Evolutionary conservation across 208 protist species (phyloP).

Genomic region (Leishmania amazonensis): DNA sequence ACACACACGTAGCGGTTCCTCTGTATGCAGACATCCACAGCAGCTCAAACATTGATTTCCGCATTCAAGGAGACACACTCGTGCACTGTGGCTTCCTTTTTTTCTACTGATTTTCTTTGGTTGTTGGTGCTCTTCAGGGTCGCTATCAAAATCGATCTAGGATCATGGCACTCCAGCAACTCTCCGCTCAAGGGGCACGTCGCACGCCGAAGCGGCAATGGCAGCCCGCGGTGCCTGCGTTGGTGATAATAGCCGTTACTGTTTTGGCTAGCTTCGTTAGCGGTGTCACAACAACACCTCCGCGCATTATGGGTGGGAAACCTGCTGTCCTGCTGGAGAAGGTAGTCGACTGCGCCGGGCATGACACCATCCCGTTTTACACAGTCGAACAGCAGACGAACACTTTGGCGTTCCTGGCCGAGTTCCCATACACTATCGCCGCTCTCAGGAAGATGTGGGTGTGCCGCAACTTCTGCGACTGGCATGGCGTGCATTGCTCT

Average conservation of each 20-base stretch:
- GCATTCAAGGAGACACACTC: background rate
- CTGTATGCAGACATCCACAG: background rate
- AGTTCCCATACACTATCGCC: background rate
- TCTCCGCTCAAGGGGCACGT: background rate
- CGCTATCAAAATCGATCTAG: background rate
- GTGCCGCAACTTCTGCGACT: conserved; percentile 2
- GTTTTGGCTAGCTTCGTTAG: background rate
- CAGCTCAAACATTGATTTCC: background rate
- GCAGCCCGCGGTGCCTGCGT: background rate
- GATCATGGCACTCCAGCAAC: background rate
- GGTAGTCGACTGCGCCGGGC: background rate
- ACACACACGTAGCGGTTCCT: background rate
- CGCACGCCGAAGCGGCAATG: background rate
- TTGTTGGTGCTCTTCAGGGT: background rate
- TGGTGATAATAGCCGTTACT: background rate
- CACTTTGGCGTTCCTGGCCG: background rate
- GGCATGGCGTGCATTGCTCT: conserved; percentile 4
- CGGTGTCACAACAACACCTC: background rate
- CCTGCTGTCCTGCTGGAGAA: background rate
- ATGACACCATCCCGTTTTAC: background rate
- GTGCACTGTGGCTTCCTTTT: background rate
- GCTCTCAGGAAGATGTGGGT: background rate
- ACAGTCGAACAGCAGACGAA: background rate
- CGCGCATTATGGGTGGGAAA: background rate
- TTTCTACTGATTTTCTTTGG: background rate